phyloP scores from a whole-genome alignment of 805 yeast species.

The Starmerella davenportii region DNA sequence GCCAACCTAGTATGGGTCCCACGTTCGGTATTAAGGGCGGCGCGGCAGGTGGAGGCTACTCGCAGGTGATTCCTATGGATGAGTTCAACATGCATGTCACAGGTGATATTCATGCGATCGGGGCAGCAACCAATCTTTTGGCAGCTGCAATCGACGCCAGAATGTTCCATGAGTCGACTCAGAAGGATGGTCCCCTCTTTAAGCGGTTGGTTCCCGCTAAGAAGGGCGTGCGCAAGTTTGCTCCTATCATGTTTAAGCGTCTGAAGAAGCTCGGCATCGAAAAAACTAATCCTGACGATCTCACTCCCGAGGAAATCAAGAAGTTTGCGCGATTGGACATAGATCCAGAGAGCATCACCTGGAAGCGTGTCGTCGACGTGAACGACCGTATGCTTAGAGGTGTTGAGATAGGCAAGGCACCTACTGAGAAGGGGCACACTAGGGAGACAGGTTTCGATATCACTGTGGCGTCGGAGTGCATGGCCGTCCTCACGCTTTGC shows the following conservation, averaged over 20 bases:
- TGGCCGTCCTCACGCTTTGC: conserved; percentile 85
- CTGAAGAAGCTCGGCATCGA: conserved; percentile 63
- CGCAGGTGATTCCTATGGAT: conserved; percentile 97
- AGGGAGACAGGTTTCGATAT: conserved; percentile 88
- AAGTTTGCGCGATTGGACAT: conserved; percentile 70
- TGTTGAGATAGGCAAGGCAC: conserved; percentile 76
- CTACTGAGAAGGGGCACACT: conserved; percentile 77
- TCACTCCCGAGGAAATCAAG: conserved; percentile 56
- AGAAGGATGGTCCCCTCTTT: conserved; percentile 58
- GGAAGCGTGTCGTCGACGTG: conserved; percentile 86
- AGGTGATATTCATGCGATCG: conserved; percentile 93
- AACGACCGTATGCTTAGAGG: conserved; percentile 85
- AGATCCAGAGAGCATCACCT: conserved; percentile 76
- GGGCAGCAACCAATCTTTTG: conserved; percentile 79
- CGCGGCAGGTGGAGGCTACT: conserved; percentile 98
- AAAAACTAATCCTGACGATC: conserved; percentile 53
- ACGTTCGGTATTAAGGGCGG: conserved; percentile 98
- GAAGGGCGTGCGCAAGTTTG: conserved; percentile 62
- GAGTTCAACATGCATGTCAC: conserved; percentile 95
- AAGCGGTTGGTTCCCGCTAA: conserved; percentile 72
- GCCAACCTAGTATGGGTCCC: conserved; percentile 98
- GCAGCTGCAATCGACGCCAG: conserved; percentile 96
- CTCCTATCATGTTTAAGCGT: conserved; percentile 51
- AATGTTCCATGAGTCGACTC: conserved; percentile 85
- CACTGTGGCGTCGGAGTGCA: conserved; percentile 88